Base-by-base conservation (phyloP, 805 yeast species). In the Yamadazyma insecticola region DNA sequence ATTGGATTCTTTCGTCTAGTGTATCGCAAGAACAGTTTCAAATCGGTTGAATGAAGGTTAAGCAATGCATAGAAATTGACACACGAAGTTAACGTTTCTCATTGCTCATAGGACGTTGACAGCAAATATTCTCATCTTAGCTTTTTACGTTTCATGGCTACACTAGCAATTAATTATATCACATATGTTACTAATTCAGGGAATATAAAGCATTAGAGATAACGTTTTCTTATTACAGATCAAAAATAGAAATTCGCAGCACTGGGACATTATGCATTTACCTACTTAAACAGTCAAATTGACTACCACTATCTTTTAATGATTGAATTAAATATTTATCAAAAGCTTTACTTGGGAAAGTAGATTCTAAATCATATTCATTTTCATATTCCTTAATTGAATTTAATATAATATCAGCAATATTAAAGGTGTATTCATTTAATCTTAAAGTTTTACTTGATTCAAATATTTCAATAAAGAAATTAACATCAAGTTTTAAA, bases 381-480 rank as follows among this genome's bases (percentile, higher is more conserved):
- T 24, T 24, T 31, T 53, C 59, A 14, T 45, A 43, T 13, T 51
- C 55, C 16, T 51, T 50, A 7, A 57, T 49, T 12, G 47, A 42
- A 16, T 52, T 49, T 26, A 58, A 42, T 8, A 54, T 42, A n/a
- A 59, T 41, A 22, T 60, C 58, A 15, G 60, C 56, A 3, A 57
- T 41, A 23, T 55, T 57, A 39, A 55, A 50, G 16, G 56, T 51
- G 22, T 48, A 48, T 26, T 60, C 70, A 29, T 62, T 60, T 23
- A 65, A 48, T 27, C 48, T 50, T 30, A 62, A 52, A 3, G 53
- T 32, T 13, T 51, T 50, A 11, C 65, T 56, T 6, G 51, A 45
- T 28, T 62, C 69, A 33, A 65, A 65, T 0, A 65, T 53, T 36
- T 59, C 64, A 37, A 55, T 53, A 33, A 63, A 55, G 29, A 63